Evolutionary conservation across 495 filamentous ascomycete genomes (phyloP), one percentile per base, ranked within the genome.

Genomic region (Elaphomyces granulatus): DNA sequence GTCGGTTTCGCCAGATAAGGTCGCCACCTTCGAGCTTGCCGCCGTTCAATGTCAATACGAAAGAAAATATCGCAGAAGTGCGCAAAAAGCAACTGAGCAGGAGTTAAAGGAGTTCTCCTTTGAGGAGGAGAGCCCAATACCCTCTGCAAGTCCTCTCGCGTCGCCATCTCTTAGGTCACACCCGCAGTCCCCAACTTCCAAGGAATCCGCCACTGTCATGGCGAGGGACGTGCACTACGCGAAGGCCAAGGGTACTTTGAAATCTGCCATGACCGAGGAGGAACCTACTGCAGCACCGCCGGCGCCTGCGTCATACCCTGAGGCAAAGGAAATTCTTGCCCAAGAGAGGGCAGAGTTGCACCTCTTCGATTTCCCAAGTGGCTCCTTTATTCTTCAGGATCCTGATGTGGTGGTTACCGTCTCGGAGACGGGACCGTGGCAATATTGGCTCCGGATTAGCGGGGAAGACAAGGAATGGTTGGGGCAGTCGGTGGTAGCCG

Each of bases 1-100:
- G 7, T 73, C 72, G 18, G 75, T 81, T 20, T 68, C 75, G 26
- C 63, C 78, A 4, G 70, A 74, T 10, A 80, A 85, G 45, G 81
- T 87, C 8, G 65, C 78, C 15, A 72, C 77, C 6, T 96, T 98
- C 58, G 81, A 87, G 56, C 68, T 79, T 20, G 79, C 84, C 30
- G 86, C 92, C 12, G 69, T 79, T 26, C 78, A 94, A 68, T 96
- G 92, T 56, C 90, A 98, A 55, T 98, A 87, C 78, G 90, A 98
- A 67, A 74, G 92, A 45, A 95, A 93, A 50, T 88, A 82, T 55
- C 75, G 82, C 21, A 80, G 75, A 52, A 78, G 74, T 17, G 72
- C 83, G 42, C 76, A 83, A 36, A 78, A 74, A 32, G 92, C 88
- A 0, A 87, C 83, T 0, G 80, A 87, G 34, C 62, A 76, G 48